A percentile compares a stretch with the other conserved stretches of the same genome.
phyloP scores from a whole-genome alignment of 2,329 filamentous ascomycete species.

The Xylaria sp. region DNA sequence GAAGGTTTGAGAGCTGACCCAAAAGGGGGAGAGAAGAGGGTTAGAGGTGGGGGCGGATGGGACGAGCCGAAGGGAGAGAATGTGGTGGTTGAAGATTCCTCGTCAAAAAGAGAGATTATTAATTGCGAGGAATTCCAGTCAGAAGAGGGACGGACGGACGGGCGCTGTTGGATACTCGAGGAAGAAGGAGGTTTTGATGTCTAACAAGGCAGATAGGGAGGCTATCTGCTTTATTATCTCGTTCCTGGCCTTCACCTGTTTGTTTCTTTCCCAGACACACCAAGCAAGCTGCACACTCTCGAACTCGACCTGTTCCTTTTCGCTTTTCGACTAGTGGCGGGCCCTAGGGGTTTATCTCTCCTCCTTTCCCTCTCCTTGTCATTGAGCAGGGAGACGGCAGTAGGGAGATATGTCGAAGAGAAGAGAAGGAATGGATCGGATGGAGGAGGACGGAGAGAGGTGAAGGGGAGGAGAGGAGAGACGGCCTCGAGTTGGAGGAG shows the following conservation, averaged over 20 bases:
- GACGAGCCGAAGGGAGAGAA: constrained; percentile 43
- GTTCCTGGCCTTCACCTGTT: constrained; percentile 35
- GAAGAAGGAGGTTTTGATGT: constrained; percentile 43
- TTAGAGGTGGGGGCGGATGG: constrained; percentile 30
- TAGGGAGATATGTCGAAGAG: constrained; percentile 52
- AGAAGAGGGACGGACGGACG: constrained; percentile 37
- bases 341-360: constrained; percentile 47
- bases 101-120: constrained; percentile 41
- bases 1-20: constrained; percentile 31
- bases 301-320: constrained; percentile 41
- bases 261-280: constrained; percentile 29
- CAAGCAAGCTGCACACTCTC: constrained; percentile 38
- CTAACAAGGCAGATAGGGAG: constrained; percentile 45
- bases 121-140: constrained; percentile 50
- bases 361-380: constrained; percentile 50
- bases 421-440: constrained; percentile 67
- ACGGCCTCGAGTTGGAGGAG: constrained; percentile 63
- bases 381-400: constrained; percentile 58
- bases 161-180: constrained; percentile 38
- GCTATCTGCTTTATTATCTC: constrained; percentile 38
- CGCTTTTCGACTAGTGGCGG: constrained; percentile 43
- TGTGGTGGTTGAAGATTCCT: constrained; percentile 49
- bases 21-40: constrained; percentile 26
- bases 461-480: constrained; percentile 48
- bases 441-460: constrained; percentile 50